Evolutionary conservation across 2,329 filamentous ascomycete species (phyloP).

Genomic region (Hypoxylon sp.): DNA sequence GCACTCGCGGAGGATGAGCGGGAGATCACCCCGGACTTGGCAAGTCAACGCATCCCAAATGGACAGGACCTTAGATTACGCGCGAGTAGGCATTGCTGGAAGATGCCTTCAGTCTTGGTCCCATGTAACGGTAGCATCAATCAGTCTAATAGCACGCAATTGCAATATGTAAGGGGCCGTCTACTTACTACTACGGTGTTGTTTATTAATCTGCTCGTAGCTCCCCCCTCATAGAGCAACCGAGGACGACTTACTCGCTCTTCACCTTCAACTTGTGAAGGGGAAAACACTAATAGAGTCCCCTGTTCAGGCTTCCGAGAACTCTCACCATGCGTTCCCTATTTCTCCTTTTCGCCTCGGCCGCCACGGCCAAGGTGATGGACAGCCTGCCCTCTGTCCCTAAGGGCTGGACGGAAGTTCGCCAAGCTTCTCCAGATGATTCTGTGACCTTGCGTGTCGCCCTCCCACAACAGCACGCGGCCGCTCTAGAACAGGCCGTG

Average conservation of each 20-base stretch:
- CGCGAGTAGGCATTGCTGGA: conserved; percentile 26
- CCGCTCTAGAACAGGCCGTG: conserved; percentile 61
- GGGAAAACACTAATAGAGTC: conserved; percentile 4
- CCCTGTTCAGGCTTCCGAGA: conserved; percentile 29
- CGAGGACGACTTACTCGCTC: conserved; percentile 16
- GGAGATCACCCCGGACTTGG: conserved; percentile 51
- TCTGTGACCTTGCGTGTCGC: conserved; percentile 48
- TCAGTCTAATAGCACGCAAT: conserved; percentile 36
- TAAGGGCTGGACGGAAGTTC: conserved; percentile 50
- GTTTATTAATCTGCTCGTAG: conserved; percentile 40
- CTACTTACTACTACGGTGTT: conserved; percentile 34
- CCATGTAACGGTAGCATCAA: conserved; percentile 38
- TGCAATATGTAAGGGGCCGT: conserved; percentile 38
- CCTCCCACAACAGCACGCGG: conserved; percentile 50
- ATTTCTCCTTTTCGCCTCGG: conserved; percentile 49
- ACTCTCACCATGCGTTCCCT: conserved; percentile 47
- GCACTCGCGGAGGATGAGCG: conserved; percentile 42
- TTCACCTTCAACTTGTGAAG: conserved; percentile 35
- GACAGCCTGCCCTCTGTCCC: conserved; percentile 49
- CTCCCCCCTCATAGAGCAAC: conserved; percentile 29
- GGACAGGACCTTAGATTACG: conserved; percentile 42
- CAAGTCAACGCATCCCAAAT: conserved; percentile 45
- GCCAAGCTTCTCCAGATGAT: conserved; percentile 47
- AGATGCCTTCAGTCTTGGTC: conserved; percentile 21
- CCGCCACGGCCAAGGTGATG: conserved; percentile 52